Evolutionary conservation across 2,329 filamentous ascomycete species (phyloP), one percentile per base, ranked within the genome.

Genomic region (Colletotrichum abscissum): DNA sequence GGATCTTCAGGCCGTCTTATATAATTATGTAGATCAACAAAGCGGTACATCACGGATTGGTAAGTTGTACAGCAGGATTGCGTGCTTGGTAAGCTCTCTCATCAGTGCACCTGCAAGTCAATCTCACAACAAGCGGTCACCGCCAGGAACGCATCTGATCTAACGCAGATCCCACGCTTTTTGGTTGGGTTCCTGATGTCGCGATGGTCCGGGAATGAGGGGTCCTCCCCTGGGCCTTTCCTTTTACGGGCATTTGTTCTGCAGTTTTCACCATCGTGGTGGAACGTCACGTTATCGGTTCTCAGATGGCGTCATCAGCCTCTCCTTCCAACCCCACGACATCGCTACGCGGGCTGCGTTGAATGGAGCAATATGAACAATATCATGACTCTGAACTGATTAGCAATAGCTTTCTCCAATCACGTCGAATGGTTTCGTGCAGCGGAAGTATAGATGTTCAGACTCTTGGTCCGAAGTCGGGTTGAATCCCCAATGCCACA

Each of bases 251-350:
- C 33, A 16, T 9, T 22, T 11, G 19, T 7, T 26, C 28, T 46
- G 14, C 4, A 24, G 26, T 19, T 64, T 24, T 55, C 66, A 69
- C 55, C 66, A 69, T 64, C 16, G 16, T 28, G 26, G 59, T 69
- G 42, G 66, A 69, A 69, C 26, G 55, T 69, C 66, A 69, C 70
- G 66, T 49, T 73, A 69, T 69, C 46, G 26, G 33, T 35, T 60
- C 42, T 16, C n/a, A 30, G 54, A 69, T 73, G 54, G 70, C 70
- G 59, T 69, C 66, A 73, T 73, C 55, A n/a, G 22, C 28, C 33
- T 9, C 12, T 24, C 35, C 24, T 55, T 4, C n/a, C n/a, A 62
- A 60, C 70, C 12, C 66, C 35, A 33, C 60, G 70, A 69, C 42
- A 65, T 60, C 60, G 46, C 59, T 60, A 12, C 33, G 8, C 24